These are phyloP conservation scores for Cladosporium sp. DNA, from an alignment of 2,329 filamentous ascomycete genomes.

Conservation along the genomic window DNA sequence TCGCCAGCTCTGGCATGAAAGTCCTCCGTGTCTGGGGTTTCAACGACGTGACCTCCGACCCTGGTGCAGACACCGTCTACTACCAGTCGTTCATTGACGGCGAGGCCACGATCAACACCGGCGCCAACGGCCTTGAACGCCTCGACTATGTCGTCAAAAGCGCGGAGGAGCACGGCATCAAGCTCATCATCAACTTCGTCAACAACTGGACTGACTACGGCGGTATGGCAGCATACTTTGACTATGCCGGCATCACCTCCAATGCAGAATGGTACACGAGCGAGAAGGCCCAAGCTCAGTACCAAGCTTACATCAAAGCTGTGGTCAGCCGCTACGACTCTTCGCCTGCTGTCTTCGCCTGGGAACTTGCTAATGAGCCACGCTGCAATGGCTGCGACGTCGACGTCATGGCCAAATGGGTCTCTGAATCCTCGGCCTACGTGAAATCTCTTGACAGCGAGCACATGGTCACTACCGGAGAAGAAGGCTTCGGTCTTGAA, in stretches of 20 bases:
- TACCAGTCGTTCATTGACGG: conserved; percentile 51
- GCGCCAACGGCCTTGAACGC: conserved; percentile 56
- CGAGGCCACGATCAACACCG: conserved; percentile 58
- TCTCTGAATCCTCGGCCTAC: conserved; percentile 52
- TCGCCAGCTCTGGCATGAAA: conserved; percentile 49
- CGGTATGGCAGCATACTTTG: conserved; percentile 56
- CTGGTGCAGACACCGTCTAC: conserved; percentile 43
- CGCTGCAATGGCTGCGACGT: conserved; percentile 57
- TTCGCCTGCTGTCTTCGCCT: conserved; percentile 59
- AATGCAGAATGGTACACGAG: conserved; percentile 56
- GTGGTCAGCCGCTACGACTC: conserved; percentile 57
- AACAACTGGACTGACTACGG: conserved; percentile 69
- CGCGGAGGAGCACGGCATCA: conserved; percentile 56
- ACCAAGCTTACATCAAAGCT: conserved; percentile 57
- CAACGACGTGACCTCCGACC: conserved; percentile 50
- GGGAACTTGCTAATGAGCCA: conserved; percentile 65
- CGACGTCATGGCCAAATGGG: conserved; percentile 57
- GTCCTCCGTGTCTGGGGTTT: conserved; percentile 60
- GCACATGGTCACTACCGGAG: conserved; percentile 60
- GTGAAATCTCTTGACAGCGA: conserved; percentile 58
- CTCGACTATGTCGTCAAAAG: conserved; percentile 60
- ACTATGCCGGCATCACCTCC: conserved; percentile 48
- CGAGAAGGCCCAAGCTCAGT: conserved; percentile 44
- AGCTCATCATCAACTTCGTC: conserved; percentile 61
- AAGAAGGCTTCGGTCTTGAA: conserved; percentile 49